These are phyloP conservation scores for Pseudogymnoascus verrucosus DNA, from an alignment of 2,329 filamentous ascomycete genomes.

Conservation along the genomic window DNA sequence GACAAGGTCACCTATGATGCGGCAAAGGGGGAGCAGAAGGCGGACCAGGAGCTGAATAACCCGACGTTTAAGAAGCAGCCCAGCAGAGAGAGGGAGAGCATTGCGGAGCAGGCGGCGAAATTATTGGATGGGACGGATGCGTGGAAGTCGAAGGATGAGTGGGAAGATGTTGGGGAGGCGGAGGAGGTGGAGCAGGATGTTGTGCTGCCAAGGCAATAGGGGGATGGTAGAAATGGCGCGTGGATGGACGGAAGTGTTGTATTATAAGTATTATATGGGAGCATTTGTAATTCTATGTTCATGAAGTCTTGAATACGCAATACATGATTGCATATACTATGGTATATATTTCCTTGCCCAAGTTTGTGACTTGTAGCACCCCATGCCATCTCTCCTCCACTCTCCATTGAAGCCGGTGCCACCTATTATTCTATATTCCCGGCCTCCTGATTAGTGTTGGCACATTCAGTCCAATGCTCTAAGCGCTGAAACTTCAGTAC, in stretches of 20 bases:
- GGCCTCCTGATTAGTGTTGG: neutral
- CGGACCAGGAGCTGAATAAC: constrained; percentile 26
- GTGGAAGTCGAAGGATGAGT: constrained; percentile 44
- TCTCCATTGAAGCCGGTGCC: neutral
- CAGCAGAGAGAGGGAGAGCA: constrained; percentile 33
- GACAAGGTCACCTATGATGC: constrained; percentile 52
- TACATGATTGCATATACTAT: neutral
- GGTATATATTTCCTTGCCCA: neutral
- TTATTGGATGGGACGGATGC: constrained; percentile 51
- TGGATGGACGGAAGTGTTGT: neutral
- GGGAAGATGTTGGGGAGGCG: constrained; percentile 32
- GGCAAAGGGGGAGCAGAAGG: constrained; percentile 39
- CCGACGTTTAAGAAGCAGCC: constrained; percentile 25
- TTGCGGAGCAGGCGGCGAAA: constrained; percentile 53
- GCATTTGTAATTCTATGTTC: constrained; percentile 7
- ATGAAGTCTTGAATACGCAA: constrained; percentile 3
- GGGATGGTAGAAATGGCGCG: constrained; percentile 10
- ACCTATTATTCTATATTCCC: neutral
- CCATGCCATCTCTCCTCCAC: neutral
- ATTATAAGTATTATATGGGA: constrained; percentile 9
- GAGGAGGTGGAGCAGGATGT: constrained; percentile 26
- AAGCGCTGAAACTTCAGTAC: constrained; percentile 60
- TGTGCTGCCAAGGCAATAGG: constrained; percentile 11
- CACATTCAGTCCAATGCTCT: constrained; percentile 39
- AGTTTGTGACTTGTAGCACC: neutral